Conservation (phyloP, 352 stramenopile genomes). For the Phytophthora macrochlamydospora region DNA sequence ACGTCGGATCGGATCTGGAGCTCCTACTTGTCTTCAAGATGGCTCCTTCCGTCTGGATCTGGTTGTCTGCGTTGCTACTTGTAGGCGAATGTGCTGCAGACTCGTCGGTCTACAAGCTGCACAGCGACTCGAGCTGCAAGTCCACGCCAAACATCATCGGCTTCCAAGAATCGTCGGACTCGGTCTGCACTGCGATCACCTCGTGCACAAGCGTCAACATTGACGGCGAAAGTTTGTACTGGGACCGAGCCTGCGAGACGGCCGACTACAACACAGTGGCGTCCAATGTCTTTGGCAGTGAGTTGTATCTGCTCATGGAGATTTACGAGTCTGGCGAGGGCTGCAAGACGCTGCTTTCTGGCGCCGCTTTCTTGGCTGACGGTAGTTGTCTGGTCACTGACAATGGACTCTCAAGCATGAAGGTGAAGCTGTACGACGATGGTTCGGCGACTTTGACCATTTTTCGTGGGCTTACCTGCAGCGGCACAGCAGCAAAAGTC, state of each 20-base stretch:
- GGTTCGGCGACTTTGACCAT: constrained; percentile 39
- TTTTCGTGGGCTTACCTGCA: constrained; percentile 39
- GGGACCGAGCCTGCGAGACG: constrained; percentile 27
- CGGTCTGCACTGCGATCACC: constrained; percentile 29
- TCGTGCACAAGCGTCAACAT: constrained; percentile 25
- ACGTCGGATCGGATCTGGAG: too few relatives aligned
- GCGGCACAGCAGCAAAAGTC: constrained; percentile 27
- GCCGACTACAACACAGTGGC: constrained; percentile 17
- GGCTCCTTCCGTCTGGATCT: constrained; percentile 5
- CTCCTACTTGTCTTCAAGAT: neutral
- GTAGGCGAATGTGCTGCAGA: constrained; percentile 2
- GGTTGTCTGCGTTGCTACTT: constrained; percentile 10
- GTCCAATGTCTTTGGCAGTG: constrained; percentile 19
- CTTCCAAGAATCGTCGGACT: constrained; percentile 29
- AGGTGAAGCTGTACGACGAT: constrained; percentile 32
- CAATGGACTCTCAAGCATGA: constrained; percentile 45
- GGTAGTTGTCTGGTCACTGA: constrained; percentile 46
- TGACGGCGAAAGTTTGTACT: constrained; percentile 30
- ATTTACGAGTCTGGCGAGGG: constrained; percentile 31
- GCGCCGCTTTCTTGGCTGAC: constrained; percentile 46
- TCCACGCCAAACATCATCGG: constrained; percentile 32
- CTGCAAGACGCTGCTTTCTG: constrained; percentile 39
- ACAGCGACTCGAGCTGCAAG: constrained; percentile 33
- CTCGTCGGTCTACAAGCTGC: constrained; percentile 31
- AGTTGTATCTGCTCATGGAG: constrained; percentile 39